Conservation (phyloP, 2,329 filamentous ascomycete species). For the Verticillium alfalfae region DNA sequence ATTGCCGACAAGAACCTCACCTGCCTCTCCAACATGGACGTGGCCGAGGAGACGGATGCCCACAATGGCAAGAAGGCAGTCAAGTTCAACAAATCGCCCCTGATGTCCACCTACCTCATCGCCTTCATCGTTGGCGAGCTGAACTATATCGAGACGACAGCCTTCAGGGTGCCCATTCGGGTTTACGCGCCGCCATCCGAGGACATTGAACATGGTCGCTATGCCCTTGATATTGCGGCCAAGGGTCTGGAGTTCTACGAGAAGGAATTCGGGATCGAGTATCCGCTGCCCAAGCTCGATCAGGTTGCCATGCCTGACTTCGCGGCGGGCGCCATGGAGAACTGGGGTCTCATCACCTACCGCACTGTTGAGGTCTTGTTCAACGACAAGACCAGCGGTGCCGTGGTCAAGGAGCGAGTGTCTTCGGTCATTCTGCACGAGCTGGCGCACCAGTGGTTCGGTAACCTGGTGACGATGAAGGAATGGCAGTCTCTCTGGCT, state of each 20-base stretch:
- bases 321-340: constrained; percentile 80
- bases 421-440: constrained; percentile 97
- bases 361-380: constrained; percentile 85
- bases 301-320: constrained; percentile 97
- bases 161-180: constrained; percentile 85
- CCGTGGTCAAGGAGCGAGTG: constrained; percentile 84
- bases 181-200: constrained; percentile 92
- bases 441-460: constrained; percentile 96
- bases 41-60: constrained; percentile 62
- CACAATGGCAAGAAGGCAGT: constrained; percentile 64
- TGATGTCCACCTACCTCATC: constrained; percentile 94
- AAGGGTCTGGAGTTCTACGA: constrained; percentile 92
- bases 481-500: constrained; percentile 98
- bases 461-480: constrained; percentile 95
- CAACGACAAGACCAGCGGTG: constrained; percentile 86
- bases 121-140: constrained; percentile 93
- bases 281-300: constrained; percentile 90
- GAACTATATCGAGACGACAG: constrained; percentile 86
- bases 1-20: constrained; percentile 87
- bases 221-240: constrained; percentile 84
- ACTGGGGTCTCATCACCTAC: constrained; percentile 95
- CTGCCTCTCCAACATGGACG: constrained; percentile 96
- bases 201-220: constrained; percentile 84
- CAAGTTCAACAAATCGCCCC: constrained; percentile 84
- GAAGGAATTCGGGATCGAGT: constrained; percentile 83